Percentiles rank a stretch among this genome's conserved stretches.
Conservation (phyloP, 2,329 filamentous ascomycete species). For the Colletotrichum truncatum region DNA sequence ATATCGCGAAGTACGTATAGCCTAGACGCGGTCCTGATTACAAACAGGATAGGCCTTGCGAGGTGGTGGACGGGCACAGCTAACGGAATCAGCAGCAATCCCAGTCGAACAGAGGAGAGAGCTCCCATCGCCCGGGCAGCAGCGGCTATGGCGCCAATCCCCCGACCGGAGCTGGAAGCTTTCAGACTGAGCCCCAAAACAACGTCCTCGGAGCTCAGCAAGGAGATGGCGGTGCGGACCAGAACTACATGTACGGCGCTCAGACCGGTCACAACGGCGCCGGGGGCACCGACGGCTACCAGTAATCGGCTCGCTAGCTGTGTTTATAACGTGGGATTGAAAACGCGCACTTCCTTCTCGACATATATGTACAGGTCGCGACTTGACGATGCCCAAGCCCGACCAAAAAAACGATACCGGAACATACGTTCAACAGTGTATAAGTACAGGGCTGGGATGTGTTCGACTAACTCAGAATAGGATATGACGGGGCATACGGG, state of each 20-base stretch:
- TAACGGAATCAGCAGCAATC: conserved; percentile 30
- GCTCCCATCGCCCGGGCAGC: conserved; percentile 57
- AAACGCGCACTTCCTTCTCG: not conserved
- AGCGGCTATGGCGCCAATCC: conserved; percentile 60
- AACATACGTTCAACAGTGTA: conserved; percentile 41
- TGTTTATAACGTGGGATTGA: not conserved
- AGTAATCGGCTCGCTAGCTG: conserved; percentile 33
- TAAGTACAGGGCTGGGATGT: conserved; percentile 39
- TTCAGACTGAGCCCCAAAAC: conserved; percentile 50
- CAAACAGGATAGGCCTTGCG: not conserved
- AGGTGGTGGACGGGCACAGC: not conserved
- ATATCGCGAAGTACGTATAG: conserved; percentile 87
- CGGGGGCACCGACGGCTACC: conserved; percentile 62
- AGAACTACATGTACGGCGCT: conserved; percentile 62
- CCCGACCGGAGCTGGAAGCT: conserved; percentile 53
- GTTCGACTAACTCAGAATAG: not conserved
- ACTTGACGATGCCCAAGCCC: conserved; percentile 28
- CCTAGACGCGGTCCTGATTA: not conserved
- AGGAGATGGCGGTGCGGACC: conserved; percentile 52
- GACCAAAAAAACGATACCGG: conserved; percentile 31
- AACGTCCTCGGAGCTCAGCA: conserved; percentile 49
- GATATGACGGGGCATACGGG: conserved; percentile 16
- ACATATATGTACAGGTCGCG: conserved; percentile 24
- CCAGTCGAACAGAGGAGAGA: conserved; percentile 75
- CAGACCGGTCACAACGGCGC: conserved; percentile 68